Percentiles rank a stretch among this genome's conserved stretches.
phyloP scores from a whole-genome alignment of 1,284 basidiomycete species.

The Ustilago hordei region DNA sequence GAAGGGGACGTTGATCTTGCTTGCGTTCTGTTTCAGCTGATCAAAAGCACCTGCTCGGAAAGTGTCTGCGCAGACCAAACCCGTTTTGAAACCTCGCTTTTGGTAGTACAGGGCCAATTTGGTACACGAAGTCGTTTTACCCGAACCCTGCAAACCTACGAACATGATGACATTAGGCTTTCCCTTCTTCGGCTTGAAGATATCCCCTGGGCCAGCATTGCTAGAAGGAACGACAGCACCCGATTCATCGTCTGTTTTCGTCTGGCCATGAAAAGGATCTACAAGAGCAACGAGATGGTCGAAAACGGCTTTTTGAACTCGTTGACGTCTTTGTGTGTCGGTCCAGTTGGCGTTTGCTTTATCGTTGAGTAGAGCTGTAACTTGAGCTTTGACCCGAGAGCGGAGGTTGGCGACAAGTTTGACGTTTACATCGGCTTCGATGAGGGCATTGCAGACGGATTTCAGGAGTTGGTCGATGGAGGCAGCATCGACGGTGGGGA shows the following conservation, averaged over 20 bases:
- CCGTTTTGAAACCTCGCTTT: constrained; percentile 96
- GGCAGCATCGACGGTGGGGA: constrained; percentile 81
- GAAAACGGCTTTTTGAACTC: constrained; percentile 77
- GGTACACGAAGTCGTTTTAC: constrained; percentile 94
- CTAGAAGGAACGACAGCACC: constrained; percentile 26
- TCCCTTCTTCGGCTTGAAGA: constrained; percentile 96
- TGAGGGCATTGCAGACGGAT: constrained; percentile 90
- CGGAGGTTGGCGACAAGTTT: constrained; percentile 89
- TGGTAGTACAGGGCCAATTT: constrained; percentile 89
- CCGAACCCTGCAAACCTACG: constrained; percentile 80
- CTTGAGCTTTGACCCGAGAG: constrained; percentile 80
- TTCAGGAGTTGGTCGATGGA: constrained; percentile 78
- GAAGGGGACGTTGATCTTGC: constrained; percentile 98
- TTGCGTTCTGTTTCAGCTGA: constrained; percentile 89
- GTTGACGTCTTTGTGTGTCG: constrained; percentile 63
- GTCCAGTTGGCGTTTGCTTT: constrained; percentile 57
- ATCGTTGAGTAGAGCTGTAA: constrained; percentile 73
- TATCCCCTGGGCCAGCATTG: constrained; percentile 67
- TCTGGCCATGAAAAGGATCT: constrained; percentile 74
- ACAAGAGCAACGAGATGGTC: constrained; percentile 95
- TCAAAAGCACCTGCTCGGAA: constrained; percentile 99
- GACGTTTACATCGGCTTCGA: constrained; percentile 98
- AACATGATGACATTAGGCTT: constrained; percentile 93
- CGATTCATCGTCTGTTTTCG: constrained; percentile 51
- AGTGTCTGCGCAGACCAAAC: constrained; percentile 98